Evolutionary conservation across 768 basidiomycete genomes (phyloP), one percentile per base, ranked within the genome.

Genomic region (Russula sp.): DNA sequence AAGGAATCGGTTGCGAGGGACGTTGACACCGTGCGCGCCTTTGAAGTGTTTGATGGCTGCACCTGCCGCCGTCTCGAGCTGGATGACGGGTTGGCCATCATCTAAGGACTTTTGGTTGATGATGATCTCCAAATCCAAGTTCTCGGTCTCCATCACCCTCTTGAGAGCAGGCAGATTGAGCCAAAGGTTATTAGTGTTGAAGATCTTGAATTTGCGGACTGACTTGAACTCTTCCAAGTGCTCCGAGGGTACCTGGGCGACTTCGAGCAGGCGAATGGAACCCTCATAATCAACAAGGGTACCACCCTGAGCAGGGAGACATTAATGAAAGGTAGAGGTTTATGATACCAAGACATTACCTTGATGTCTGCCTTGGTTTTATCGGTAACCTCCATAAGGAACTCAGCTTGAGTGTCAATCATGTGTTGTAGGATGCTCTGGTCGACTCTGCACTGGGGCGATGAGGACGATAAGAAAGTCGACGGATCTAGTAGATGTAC

Each of bases 351-450:
- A 13, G 50, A 62, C 46, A 10, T 14, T 40, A 70, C 73, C 76
- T 89, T 89, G 76, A 89, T 84, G 69, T 89, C 88, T 34, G 88
- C 87, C 78, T 89, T 89, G 70, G 88, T 89, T 80, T 89, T 89
- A 81, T 89, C 88, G 11, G 88, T 89, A 65, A 89, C 85, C 71
- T 89, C 86, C 86, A 86, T 87, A 69, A 88, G 72, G 77, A 87
- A 88, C 74, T 88, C 87, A 57, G 85, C 80, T 63, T 84, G 78
- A 34, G 75, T 76, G 69, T 85, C 81, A 52, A 86, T 80, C 83
- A 89, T 88, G 77, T 86, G 84, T 65, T 80, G 77, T 63, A 85
- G 72, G 72, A 89, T 89, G 68, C 79, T 81, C 67, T 87, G 79
- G 72, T 88, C 88, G 70, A 89, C 88, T 63, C 85, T 81, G 53